Evolutionary conservation across 73 alveolate species (phyloP), one percentile per base, ranked within the genome.

Genomic region (Uronychia setigera): DNA sequence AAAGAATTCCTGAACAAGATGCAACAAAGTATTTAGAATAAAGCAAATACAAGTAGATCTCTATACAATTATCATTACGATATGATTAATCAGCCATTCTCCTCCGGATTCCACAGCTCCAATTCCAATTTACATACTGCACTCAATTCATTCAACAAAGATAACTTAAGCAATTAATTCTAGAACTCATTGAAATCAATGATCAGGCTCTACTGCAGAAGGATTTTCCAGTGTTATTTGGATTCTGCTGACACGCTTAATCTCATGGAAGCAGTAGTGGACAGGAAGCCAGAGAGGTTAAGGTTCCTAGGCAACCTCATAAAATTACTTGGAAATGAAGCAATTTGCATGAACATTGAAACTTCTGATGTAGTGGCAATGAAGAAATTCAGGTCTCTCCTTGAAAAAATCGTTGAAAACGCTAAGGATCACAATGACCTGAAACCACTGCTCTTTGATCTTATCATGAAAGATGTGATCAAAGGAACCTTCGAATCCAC

Each of bases 401-500:
- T 79, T 1, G 76, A n/a, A 19, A 79, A 35, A 25, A 79, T 79
- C 5, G 35, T 79, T 29, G 35, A 79, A 79, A 25, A 57, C 5
- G 31, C 75, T 33, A 5, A 33, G 27, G 14, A 74, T 13, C 31
- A 79, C 76, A 31, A 30, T 1, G 85, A 88, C 14, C 80, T 88
- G 60, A 81, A 33, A 11, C 91, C 94, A 0, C 35, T 88, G 32
- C 84, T 88, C 35, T 32, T 27, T 14, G 79, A 82, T 1, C 80
- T 88, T 0, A 29, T 88, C 1, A 5, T 31, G 35, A 88, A 88
- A 31, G 94, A 82, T 0, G 60, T 88, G 26, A 85, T 88, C 34
- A 77, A 88, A 25, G 90, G 76, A 28, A 29, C 85, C 31, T 5
- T 79, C 34, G 19, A 14, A 1, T 32, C 35, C 28, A 25, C 35